phyloP scores from a whole-genome alignment of 1,284 basidiomycete species.

The Rhodofomes roseus region DNA sequence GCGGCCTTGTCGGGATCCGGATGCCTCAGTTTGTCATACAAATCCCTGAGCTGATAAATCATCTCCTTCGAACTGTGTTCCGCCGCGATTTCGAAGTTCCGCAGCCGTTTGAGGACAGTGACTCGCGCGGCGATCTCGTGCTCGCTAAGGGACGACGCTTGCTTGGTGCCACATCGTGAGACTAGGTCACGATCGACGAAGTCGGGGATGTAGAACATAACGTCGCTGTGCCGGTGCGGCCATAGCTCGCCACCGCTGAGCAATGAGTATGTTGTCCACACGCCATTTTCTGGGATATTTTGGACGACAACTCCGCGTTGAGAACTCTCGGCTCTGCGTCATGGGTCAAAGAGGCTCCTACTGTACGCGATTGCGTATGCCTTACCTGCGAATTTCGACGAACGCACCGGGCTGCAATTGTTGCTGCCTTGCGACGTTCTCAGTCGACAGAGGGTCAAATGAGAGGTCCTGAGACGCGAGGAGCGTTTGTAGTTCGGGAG shows the following conservation, averaged over 20 bases:
- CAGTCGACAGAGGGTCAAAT: not conserved
- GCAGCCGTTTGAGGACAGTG: constrained; percentile 50
- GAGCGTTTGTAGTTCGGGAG: constrained; percentile 9
- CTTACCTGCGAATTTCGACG: constrained; percentile 58
- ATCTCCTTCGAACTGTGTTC: constrained; percentile 34
- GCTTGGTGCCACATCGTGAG: constrained; percentile 40
- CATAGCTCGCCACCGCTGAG: constrained; percentile 49
- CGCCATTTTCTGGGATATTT: constrained; percentile 24
- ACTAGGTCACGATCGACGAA: constrained; percentile 46
- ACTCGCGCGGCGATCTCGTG: constrained; percentile 53
- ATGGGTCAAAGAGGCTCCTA: not conserved
- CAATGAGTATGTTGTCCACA: constrained; percentile 38
- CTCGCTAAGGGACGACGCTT: constrained; percentile 21
- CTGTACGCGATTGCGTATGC: not conserved
- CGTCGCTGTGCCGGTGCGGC: constrained; percentile 42
- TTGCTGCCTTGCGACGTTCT: not conserved
- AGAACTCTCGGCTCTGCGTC: constrained; percentile 2
- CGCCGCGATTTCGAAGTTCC: constrained; percentile 42
- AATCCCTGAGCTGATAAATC: constrained; percentile 21
- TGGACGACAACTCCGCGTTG: constrained; percentile 12
- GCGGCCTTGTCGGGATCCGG: constrained; percentile 47
- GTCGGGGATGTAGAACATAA: constrained; percentile 55
- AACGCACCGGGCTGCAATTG: constrained; percentile 44
- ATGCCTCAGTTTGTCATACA: constrained; percentile 49
- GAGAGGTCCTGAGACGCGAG: constrained; percentile 1